Base-by-base conservation (phyloP, 2,329 filamentous ascomycete species). In the Fusarium dlaminii region DNA sequence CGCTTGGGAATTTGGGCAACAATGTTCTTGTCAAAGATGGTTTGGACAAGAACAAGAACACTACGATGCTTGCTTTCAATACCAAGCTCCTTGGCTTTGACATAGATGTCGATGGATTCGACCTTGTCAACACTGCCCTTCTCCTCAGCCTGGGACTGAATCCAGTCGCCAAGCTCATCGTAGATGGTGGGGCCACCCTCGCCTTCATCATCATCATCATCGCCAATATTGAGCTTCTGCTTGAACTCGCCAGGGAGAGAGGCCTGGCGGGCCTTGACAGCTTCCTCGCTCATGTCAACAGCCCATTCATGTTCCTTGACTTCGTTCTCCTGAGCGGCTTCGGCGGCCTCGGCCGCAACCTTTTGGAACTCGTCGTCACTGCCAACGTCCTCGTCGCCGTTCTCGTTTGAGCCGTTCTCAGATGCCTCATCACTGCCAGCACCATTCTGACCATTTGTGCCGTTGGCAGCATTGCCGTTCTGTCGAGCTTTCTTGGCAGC, bases 21-120 rank as follows among this genome's bases (percentile, higher is more conserved):
- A 75, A 98, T 95, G 82, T 94, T 93, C 80, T 97, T 92, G 82
- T 97, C 92, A 83, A 99, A 99, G 78, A 99, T 88, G 75, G 94
- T 96, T 87, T 98, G 95, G 55, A 95, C 94, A 49, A 99, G 91
- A 67, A 99, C 95, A 65, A 95, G 90, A 63, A 98, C 89, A 55
- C 95, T 98, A 85, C 93, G 95, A 88, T 98, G 94, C 90, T 98
- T 99, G 85, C 85, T 84, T 86, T 98, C 96, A 75, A 99, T 96
- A 78, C 95, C 95, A 64, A 98, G 88, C 79, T 98, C 96, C 87
- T 97, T 96, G 75, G 96, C 96, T 89, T 99, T 98, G 85, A 97
- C 86, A 84, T 97, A 98, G 82, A 99, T 94, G 43, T 95, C 92
- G 75, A 98, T 89, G 80, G 97, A 95, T 80, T 94, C 92, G 75